phyloP scores from a whole-genome alignment of 108 stramenopile species.

The Pelagomonas calceolata region DNA sequence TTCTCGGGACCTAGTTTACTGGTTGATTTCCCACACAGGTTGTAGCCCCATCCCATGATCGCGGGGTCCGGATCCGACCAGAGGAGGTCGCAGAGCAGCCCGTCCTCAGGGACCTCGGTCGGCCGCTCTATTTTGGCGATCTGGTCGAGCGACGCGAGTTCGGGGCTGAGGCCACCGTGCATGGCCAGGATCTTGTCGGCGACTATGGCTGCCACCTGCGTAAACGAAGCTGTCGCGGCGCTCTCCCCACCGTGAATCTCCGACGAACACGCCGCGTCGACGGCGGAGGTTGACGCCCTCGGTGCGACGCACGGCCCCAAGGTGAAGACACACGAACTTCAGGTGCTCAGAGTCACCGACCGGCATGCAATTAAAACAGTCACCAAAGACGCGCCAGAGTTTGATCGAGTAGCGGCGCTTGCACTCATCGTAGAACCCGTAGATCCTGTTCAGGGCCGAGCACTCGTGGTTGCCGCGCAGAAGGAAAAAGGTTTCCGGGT shows the following conservation, averaged over 20 bases:
- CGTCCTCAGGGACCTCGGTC: slow-evolving; percentile 96
- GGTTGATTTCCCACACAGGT: too few species aligned
- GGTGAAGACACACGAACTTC: too few species aligned
- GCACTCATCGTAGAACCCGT: slow-evolving; percentile 99
- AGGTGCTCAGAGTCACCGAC: too few species aligned
- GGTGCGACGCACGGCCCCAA: too few species aligned
- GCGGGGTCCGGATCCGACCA: slow-evolving; percentile 97
- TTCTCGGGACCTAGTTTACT: too few species aligned
- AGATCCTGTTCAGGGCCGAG: slow-evolving; percentile 96
- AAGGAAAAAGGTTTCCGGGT: slow-evolving; percentile 94
- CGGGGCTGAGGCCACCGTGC: slow-evolving; percentile 95
- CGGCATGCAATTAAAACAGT: slow-evolving; percentile 98
- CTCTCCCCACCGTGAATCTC: too few species aligned
- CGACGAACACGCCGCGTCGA: too few species aligned
- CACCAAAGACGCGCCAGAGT: slow-evolving; percentile 98
- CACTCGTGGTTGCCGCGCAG: slow-evolving; percentile 99
- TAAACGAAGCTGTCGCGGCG: too few species aligned
- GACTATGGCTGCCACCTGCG: slow-evolving; percentile 91
- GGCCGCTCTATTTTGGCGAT: slow-evolving; percentile 82
- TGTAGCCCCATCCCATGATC: slow-evolving; percentile 33
- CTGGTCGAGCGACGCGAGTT: slow-evolving; percentile 90
- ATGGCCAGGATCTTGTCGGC: slow-evolving; percentile 99
- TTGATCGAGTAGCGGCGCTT: slow-evolving; percentile 95
- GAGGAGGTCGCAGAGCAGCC: slow-evolving; percentile 94
- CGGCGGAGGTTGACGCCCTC: too few species aligned